Evolutionary conservation across 2,329 filamentous ascomycete species (phyloP), one percentile per base, ranked within the genome.

Genomic region (Dactylellina haptotyla): DNA sequence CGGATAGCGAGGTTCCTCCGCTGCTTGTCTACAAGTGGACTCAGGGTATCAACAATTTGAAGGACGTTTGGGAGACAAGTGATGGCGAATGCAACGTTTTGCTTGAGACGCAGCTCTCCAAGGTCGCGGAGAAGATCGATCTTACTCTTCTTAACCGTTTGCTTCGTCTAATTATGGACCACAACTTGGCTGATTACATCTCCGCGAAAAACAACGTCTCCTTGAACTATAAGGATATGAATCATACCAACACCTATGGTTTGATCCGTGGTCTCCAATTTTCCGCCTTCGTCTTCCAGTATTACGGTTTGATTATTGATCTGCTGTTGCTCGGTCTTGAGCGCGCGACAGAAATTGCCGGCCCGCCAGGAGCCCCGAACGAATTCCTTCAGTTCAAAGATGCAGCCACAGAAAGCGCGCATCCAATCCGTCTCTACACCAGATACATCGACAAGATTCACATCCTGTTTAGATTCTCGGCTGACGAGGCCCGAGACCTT

Each of bases 171-270:
- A 97, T 99, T 80, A 99, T 99, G 96, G 96, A 99, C 79, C 95
- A 99, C 85, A 99, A 99, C 81, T 83, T 99, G 83, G 95, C 95
- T 3, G 96, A 99, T 81, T 99, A 99, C 82, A 99, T 99, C 79
- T 97, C 94, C 0, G 93, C 94, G 37, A 99, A 99, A 87, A 99
- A 99, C 85, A 99, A 99, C 79, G 95, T 99, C 10, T 94, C 97
- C 80, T 87, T 99, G 75, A 97, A 96, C 75, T 99, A 99, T 85
- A 99, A 99, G 84, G 95, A 99, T 78, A 99, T 99, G 95, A 98
- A 97, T 80, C 95, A 99, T 79, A 95, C 96, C 80, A 99, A 99
- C 83, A 96, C 92, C 80, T 99, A 98, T 80, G 95, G 95, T 77
- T 91, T 99, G 90, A 97, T 99, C 78, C 92, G 95, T 79, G 95